Conservation (phyloP, 805 yeast species). For the Kodamaea kakaduensis region DNA sequence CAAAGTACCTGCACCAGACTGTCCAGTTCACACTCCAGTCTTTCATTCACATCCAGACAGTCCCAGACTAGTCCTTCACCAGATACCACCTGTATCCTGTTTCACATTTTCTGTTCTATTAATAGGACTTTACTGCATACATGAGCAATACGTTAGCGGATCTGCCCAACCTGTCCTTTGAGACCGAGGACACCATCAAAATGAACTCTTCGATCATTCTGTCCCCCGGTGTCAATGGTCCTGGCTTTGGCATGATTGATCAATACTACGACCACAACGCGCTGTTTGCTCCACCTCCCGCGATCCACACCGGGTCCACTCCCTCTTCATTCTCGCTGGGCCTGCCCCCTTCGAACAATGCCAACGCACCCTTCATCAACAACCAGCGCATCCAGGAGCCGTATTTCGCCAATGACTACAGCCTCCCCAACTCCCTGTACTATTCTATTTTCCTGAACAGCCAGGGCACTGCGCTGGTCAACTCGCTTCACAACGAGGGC, state of each 20-base stretch:
- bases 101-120: too few relatives aligned
- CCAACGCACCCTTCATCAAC: slow-evolving; percentile 1
- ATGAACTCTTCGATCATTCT: slow-evolving; percentile 16
- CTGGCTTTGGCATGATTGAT: background rate
- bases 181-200: slow-evolving; percentile 21
- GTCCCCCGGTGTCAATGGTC: slow-evolving; percentile 8
- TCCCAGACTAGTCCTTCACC: too few relatives aligned
- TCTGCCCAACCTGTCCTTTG: slow-evolving; percentile 19
- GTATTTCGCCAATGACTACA: slow-evolving; percentile 11
- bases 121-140: background rate
- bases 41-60: too few relatives aligned
- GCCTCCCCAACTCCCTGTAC: slow-evolving; percentile 14
- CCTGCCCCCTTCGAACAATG: slow-evolving; percentile 5
- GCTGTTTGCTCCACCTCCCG: slow-evolving; percentile 9
- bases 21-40: too few relatives aligned
- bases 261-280: slow-evolving; percentile 3
- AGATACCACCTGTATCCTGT: too few relatives aligned
- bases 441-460: slow-evolving; percentile 15
- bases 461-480: slow-evolving; percentile 16
- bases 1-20: too few relatives aligned
- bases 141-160: slow-evolving; percentile 14
- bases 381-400: slow-evolving; percentile 5
- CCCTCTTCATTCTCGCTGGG: slow-evolving; percentile 9
- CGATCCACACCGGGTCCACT: slow-evolving; percentile 13
- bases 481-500: slow-evolving; percentile 12